Evolutionary conservation across 2,329 filamentous ascomycete genomes (phyloP).

Genomic region (Monilinia fructigena): DNA sequence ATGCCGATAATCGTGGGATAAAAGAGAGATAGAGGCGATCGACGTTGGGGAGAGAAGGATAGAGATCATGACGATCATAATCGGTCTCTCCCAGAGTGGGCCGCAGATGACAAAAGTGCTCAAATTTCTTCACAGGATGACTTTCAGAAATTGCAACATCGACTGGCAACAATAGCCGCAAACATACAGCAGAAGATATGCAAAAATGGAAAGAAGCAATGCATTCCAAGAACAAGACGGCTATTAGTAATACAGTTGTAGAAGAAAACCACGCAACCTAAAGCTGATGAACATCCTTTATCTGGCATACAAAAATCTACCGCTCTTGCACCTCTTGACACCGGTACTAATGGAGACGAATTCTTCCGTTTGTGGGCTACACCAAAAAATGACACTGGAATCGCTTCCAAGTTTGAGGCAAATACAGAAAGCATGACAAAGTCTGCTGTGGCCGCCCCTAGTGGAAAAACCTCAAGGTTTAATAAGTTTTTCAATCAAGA

Average conservation of each 20-base stretch:
- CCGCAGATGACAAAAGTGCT: constrained; percentile 72
- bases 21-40: constrained; percentile 32
- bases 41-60: constrained; percentile 48
- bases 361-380: constrained; percentile 64
- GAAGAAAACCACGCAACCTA: constrained; percentile 44
- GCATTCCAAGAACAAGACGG: constrained; percentile 43
- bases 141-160: constrained; percentile 91
- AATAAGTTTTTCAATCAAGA: constrained; percentile 75
- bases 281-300: constrained; percentile 42
- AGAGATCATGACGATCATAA: constrained; percentile 47
- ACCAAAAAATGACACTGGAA: constrained; percentile 49
- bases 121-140: constrained; percentile 82
- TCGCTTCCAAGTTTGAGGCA: constrained; percentile 42
- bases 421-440: constrained; percentile 50
- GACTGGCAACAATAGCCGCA: constrained; percentile 41
- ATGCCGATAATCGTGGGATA: constrained; percentile 40
- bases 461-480: constrained; percentile 74
- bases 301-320: constrained; percentile 50
- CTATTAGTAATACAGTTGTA: constrained; percentile 33
- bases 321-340: constrained; percentile 57
- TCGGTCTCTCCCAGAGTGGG: constrained; percentile 68
- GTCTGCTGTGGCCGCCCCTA: constrained; percentile 47
- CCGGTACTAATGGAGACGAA: constrained; percentile 63
- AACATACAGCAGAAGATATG: constrained; percentile 84
- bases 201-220: constrained; percentile 92